phyloP scores from a whole-genome alignment of 176 grass and related monocot species.

The Carex cristatella region DNA sequence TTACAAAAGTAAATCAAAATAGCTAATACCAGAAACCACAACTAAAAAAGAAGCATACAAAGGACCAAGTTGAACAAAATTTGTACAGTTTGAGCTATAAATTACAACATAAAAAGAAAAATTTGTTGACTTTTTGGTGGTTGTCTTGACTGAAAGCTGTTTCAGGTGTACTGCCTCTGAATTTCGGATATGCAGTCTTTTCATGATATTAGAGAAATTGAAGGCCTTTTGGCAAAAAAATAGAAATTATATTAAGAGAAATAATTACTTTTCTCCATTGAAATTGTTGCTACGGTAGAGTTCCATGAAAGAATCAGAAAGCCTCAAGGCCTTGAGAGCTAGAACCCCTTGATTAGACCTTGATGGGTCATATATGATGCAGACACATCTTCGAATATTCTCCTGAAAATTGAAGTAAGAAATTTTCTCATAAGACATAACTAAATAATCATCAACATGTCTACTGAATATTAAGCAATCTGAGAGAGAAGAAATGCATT shows the following conservation, averaged over 20 bases:
- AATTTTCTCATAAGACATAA: background rate
- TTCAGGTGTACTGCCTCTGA: background rate
- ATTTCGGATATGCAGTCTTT: background rate
- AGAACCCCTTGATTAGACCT: slow-evolving; percentile 87
- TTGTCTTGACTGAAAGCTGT: background rate
- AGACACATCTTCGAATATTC: slow-evolving; percentile 91
- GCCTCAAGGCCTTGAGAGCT: slow-evolving; percentile 95
- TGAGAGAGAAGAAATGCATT: background rate
- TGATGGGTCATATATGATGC: slow-evolving; percentile 96
- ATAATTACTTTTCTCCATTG: slow-evolving; percentile 78
- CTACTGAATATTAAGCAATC: background rate
- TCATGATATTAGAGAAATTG: background rate
- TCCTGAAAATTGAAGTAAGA: slow-evolving; percentile 38
- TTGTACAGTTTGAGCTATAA: background rate
- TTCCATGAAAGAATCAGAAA: slow-evolving; percentile 97
- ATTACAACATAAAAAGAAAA: background rate
- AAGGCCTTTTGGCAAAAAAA: background rate
- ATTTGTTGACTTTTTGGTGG: background rate
- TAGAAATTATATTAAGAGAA: slow-evolving; percentile 13
- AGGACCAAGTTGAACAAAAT: background rate
- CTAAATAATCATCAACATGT: background rate
- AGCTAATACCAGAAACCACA: background rate
- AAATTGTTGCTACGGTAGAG: slow-evolving; percentile 84
- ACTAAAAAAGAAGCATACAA: background rate
- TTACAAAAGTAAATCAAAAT: background rate